Base-by-base conservation (phyloP, 1,284 basidiomycete species). In the Trametes pubescens region DNA sequence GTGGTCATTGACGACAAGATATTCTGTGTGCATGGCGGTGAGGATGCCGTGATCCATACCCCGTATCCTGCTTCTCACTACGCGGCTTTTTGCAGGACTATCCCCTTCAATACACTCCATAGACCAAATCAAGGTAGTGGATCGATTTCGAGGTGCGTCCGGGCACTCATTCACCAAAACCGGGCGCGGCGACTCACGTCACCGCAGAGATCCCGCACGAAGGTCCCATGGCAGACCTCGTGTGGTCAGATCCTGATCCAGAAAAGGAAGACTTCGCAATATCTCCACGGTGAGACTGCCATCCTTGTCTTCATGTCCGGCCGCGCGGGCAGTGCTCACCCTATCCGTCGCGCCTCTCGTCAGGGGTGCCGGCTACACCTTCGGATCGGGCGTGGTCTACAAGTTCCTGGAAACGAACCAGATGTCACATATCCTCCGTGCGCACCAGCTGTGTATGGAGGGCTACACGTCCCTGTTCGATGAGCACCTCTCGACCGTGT, bases 211-310 rank as follows among this genome's bases (percentile, higher is more conserved):
- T 99, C 65, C 98, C 98, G 47, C 98, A 99, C 74, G 98, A 99
- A 80, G 98, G 98, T 1, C 97, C 98, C 5, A 99, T 99, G 96
- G 97, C 97, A n/a, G 98, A 99, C 83, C 85, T 99, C 26, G 98
- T 99, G 2, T 99, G 98, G 98, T 98, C 96, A 49, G 98, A 99
- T 84, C 98, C 98, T 35, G 98, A 99, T 81, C 91, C 95, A 49
- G 97, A 99, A 77, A 99, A 99, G 77, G 97, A 99, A 77, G 98
- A 99, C 74, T 99, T 99, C 77, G 97, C 97, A 46, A 99, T 99
- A 78, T 98, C 95, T 62, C 97, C 98, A 55, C 88, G 96, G 95
- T 96, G 66, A 63, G 86, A 78, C 37, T 32, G 7, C 26, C 43
- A 16, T n/a, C 14, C 38, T 26, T 44, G 40, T 26, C 53, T 48